A percentile compares a stretch with the other conserved stretches of the same genome.
Conservation (phyloP, 2,329 filamentous ascomycete species). For the Lasiodiplodia citricola region DNA sequence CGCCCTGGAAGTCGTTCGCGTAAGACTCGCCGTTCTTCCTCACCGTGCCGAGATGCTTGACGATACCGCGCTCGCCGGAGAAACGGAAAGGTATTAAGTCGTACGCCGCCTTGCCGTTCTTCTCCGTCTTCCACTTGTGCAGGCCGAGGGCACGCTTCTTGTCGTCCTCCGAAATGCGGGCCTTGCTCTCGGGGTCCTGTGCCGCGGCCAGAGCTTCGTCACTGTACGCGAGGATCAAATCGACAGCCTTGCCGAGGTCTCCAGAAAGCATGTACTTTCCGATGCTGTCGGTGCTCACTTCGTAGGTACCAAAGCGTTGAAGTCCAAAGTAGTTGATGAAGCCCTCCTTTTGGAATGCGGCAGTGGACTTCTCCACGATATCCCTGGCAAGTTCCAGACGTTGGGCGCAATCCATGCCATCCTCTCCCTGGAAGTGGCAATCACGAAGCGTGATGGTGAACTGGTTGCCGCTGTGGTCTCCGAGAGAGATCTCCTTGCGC, state of each 20-base stretch:
- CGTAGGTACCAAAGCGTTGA: constrained; percentile 93
- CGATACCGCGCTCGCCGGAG: constrained; percentile 77
- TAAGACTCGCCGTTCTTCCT: constrained; percentile 45
- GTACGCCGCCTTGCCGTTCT: constrained; percentile 65
- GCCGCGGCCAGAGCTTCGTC: constrained; percentile 64
- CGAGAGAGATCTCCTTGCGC: constrained; percentile 74
- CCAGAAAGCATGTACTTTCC: constrained; percentile 83
- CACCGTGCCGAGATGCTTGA: constrained; percentile 71
- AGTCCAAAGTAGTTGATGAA: constrained; percentile 98
- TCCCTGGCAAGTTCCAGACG: constrained; percentile 54
- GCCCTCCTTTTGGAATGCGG: constrained; percentile 72
- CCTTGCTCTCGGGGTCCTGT: constrained; percentile 45
- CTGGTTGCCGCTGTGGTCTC: constrained; percentile 86
- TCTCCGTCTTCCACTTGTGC: constrained; percentile 70
- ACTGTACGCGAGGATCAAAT: constrained; percentile 76
- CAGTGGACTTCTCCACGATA: constrained; percentile 65
- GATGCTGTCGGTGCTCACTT: constrained; percentile 82
- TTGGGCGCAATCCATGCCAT: constrained; percentile 39
- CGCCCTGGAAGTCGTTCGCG: constrained; percentile 75
- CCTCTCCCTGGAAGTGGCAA: constrained; percentile 66
- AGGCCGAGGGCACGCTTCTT: constrained; percentile 79
- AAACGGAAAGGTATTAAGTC: constrained; percentile 78
- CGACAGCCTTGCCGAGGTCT: constrained; percentile 80
- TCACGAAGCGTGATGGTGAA: constrained; percentile 92
- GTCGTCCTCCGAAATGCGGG: constrained; percentile 74